phyloP scores from a whole-genome alignment of 441 rosid genomes.

The Pelargonium myrrhifolium region DNA sequence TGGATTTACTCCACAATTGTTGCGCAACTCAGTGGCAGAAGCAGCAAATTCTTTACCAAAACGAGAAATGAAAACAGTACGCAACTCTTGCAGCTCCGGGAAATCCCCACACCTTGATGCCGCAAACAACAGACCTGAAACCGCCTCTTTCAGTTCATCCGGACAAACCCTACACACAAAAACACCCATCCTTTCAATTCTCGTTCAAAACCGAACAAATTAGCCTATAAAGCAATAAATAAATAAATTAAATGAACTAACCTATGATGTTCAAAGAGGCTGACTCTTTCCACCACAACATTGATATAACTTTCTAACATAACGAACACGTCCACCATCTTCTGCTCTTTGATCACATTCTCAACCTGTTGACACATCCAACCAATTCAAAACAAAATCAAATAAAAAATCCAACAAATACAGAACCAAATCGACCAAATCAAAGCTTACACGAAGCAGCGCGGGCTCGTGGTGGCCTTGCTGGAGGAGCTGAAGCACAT shows the following conservation, averaged over 20 bases:
- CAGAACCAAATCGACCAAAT: neutral
- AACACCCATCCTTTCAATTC: neutral
- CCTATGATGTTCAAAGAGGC: slow-evolving; percentile 58
- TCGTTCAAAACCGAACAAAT: neutral
- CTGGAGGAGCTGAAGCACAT: slow-evolving; percentile 74
- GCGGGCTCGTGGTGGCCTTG: slow-evolving; percentile 67
- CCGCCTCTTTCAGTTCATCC: slow-evolving; percentile 64
- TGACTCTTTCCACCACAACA: slow-evolving; percentile 55
- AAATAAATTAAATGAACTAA: slow-evolving; percentile 10
- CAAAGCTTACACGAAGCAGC: slow-evolving; percentile 52
- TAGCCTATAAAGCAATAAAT: neutral
- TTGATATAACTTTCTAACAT: slow-evolving; percentile 61
- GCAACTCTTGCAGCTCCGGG: slow-evolving; percentile 88
- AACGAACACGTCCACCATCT: slow-evolving; percentile 55
- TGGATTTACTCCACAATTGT: slow-evolving; percentile 55
- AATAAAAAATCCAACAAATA: neutral
- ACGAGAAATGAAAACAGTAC: slow-evolving; percentile 46
- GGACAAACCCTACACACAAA: slow-evolving; percentile 58
- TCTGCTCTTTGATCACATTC: slow-evolving; percentile 62
- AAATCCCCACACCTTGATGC: slow-evolving; percentile 81
- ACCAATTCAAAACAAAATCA: neutral
- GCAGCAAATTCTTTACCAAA: slow-evolving; percentile 76
- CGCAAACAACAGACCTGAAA: slow-evolving; percentile 62
- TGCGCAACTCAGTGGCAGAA: slow-evolving; percentile 65
- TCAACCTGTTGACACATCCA: slow-evolving; percentile 40